Percentiles rank a stretch among this genome's conserved stretches.
phyloP scores from a whole-genome alignment of 805 yeast genomes.

The Debaryomyces castellii region DNA sequence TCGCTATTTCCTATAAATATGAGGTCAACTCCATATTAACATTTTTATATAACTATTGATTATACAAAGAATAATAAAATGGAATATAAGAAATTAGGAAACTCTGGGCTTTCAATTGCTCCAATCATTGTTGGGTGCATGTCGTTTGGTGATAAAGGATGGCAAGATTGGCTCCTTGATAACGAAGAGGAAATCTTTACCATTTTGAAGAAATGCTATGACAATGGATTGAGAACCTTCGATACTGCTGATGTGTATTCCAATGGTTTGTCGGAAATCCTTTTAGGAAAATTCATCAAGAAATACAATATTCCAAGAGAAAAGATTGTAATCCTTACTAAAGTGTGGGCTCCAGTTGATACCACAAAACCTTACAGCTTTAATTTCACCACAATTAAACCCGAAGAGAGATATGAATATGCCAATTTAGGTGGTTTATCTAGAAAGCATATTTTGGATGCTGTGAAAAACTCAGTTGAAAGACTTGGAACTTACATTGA shows the following conservation, averaged over 20 bases:
- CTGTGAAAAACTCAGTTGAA: constrained; percentile 22
- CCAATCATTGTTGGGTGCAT: constrained; percentile 54
- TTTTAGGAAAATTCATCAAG: constrained; percentile 19
- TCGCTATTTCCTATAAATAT: no score
- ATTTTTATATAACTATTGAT: no score
- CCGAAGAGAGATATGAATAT: no score
- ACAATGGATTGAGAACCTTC: constrained; percentile 19
- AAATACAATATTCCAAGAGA: constrained; percentile 14
- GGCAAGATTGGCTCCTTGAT: constrained; percentile 27
- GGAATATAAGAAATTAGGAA: constrained; percentile 24
- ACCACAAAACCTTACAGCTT: no score
- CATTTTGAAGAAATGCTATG: constrained; percentile 23
- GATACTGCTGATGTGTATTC: constrained; percentile 24
- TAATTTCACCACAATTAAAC: no score
- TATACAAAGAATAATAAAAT: constrained; percentile 4
- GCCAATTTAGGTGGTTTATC: no score
- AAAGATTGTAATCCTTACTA: no score
- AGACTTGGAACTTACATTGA: constrained; percentile 55
- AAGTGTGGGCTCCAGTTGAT: no score
- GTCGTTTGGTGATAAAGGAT: constrained; percentile 46
- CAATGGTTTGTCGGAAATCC: constrained; percentile 17
- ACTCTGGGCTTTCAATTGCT: constrained; percentile 50
- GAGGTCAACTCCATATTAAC: no score
- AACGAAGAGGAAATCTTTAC: background rate
- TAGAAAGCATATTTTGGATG: no score